Percentiles rank a stretch among this genome's conserved stretches.
These are phyloP conservation scores for Insectozyma bohioensis DNA, from an alignment of 1,139 yeast genomes.

Conservation along the genomic window DNA sequence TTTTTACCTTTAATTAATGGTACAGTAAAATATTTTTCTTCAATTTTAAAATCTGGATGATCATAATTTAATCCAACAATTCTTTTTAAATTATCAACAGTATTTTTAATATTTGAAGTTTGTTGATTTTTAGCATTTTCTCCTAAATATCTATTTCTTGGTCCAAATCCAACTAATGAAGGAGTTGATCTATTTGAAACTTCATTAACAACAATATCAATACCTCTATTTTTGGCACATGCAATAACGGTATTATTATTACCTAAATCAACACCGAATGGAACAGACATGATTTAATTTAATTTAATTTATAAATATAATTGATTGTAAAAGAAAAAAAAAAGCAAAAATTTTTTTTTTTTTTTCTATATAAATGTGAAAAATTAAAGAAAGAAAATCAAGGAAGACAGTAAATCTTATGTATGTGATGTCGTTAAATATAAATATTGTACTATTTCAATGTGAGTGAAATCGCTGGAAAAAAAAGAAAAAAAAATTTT, in stretches of 20 bases:
- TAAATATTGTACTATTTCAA: no score
- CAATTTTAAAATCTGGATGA: constrained; percentile 79
- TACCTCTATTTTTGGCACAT: constrained; percentile 98
- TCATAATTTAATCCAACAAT: constrained; percentile 73
- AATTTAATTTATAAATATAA: constrained; percentile 9
- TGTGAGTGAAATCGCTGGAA: no score
- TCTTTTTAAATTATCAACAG: constrained; percentile 92
- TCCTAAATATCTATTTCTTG: constrained; percentile 86
- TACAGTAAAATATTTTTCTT: constrained; percentile 69
- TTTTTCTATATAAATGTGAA: background rate
- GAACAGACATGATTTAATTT: constrained; percentile 51
- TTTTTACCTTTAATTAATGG: constrained; percentile 71
- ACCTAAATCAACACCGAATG: constrained; percentile 99
- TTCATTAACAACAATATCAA: constrained; percentile 96
- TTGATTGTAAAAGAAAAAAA: background rate
- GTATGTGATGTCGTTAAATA: no score
- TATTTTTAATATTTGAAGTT: constrained; percentile 92
- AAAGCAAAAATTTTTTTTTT: constrained; percentile 2
- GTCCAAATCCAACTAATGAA: constrained; percentile 89
- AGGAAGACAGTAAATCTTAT: no score
- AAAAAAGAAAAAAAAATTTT: no score
- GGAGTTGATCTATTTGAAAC: constrained; percentile 98
- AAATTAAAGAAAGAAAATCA: constrained; percentile 40
- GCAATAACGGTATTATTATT: constrained; percentile 91
- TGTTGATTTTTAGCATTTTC: constrained; percentile 96